Evolutionary conservation across 2,329 filamentous ascomycete genomes (phyloP).

Genomic region (Calonectria multiphialidica): DNA sequence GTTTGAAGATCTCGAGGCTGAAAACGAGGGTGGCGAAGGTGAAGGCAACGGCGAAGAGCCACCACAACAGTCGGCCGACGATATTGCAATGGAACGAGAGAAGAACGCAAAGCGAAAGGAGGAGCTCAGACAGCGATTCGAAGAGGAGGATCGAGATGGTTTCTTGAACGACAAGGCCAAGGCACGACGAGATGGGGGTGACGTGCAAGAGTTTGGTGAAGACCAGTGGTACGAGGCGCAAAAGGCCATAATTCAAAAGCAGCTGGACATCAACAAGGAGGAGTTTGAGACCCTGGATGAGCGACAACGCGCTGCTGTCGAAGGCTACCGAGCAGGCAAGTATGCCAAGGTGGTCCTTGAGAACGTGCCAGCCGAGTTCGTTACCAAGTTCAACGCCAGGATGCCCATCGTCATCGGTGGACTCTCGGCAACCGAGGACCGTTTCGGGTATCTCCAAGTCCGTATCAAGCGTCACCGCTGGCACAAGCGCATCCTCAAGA

Average conservation of each 20-base stretch:
- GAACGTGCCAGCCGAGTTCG: slow-evolving; percentile 91
- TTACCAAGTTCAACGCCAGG: slow-evolving; percentile 82
- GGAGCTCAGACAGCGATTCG: slow-evolving; percentile 92
- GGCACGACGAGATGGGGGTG: slow-evolving; percentile 76
- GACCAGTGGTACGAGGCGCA: slow-evolving; percentile 99
- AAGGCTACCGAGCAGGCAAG: slow-evolving; percentile 91
- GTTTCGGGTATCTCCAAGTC: slow-evolving; percentile 95
- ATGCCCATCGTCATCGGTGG: slow-evolving; percentile 91
- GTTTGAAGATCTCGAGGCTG: slow-evolving; percentile 71
- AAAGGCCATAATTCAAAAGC: slow-evolving; percentile 94
- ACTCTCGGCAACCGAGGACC: slow-evolving; percentile 92
- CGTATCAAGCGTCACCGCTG: slow-evolving; percentile 97
- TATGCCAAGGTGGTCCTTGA: slow-evolving; percentile 94
- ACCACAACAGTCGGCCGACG: slow-evolving; percentile 58
- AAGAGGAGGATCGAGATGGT: slow-evolving; percentile 97
- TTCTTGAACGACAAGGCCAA: slow-evolving; percentile 91
- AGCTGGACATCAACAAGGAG: slow-evolving; percentile 94
- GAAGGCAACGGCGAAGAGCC: slow-evolving; percentile 61
- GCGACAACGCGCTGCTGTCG: slow-evolving; percentile 82
- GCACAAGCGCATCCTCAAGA: slow-evolving; percentile 99
- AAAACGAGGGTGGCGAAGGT: slow-evolving; percentile 75
- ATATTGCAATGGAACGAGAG: slow-evolving; percentile 88
- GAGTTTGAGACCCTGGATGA: slow-evolving; percentile 93
- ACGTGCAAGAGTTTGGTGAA: slow-evolving; percentile 88
- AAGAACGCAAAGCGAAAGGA: slow-evolving; percentile 94